Conservation (phyloP, 148 eudicot genomes). For the Oxyria digyna region DNA sequence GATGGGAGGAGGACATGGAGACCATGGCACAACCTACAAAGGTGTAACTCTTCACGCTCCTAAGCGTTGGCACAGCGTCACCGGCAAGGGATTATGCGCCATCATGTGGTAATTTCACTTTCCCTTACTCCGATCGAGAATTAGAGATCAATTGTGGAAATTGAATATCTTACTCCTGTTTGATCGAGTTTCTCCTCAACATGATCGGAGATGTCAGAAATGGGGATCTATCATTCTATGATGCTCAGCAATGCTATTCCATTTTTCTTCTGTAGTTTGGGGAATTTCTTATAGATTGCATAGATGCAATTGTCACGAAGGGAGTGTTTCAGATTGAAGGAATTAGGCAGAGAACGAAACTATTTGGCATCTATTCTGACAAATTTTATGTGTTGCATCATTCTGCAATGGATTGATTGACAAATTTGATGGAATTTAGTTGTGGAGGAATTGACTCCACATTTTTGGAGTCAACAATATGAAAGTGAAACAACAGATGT, state of each 20-base stretch:
- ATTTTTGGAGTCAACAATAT: too few relatives aligned
- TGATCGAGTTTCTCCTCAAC: neutral
- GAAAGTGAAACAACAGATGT: too few relatives aligned
- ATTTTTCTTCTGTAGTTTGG: neutral
- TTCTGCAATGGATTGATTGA: too few relatives aligned
- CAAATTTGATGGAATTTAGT: neutral
- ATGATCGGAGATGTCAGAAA: neutral
- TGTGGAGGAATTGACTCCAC: neutral
- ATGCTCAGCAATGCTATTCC: neutral
- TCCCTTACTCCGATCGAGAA: neutral
- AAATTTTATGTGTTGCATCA: too few relatives aligned
- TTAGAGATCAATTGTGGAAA: neutral
- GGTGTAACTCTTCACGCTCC: slow-evolving; percentile 66
- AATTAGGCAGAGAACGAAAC: slow-evolving; percentile 4
- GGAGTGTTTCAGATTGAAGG: neutral
- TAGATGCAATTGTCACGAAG: neutral
- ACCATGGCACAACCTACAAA: slow-evolving; percentile 47
- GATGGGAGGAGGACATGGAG: slow-evolving; percentile 43
- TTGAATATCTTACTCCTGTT: neutral
- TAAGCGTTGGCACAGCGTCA: slow-evolving; percentile 70
- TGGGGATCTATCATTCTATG: neutral
- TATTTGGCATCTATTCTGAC: too few relatives aligned
- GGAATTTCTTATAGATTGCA: neutral
- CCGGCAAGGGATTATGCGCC: slow-evolving; percentile 83
- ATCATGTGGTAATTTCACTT: slow-evolving; percentile 47